These are phyloP conservation scores for Lagenidium sp. DNA, from an alignment of 352 stramenopile species.

Conservation along the genomic window DNA sequence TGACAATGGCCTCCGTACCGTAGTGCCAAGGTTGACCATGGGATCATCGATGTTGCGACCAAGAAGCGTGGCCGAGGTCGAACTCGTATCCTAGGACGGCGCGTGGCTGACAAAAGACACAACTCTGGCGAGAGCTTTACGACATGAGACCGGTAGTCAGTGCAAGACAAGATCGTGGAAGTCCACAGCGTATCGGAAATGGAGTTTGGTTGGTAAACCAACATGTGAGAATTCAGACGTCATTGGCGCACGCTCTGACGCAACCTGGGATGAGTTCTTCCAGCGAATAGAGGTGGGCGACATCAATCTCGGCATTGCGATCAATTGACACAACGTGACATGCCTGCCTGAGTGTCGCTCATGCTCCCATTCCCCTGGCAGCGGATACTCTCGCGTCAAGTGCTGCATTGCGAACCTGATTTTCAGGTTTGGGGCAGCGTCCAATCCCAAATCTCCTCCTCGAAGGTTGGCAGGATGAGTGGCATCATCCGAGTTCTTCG, in stretches of 20 bases:
- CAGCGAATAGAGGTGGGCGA: conserved; percentile 10
- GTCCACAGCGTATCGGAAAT: no score
- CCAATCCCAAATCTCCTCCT: conserved; percentile 10
- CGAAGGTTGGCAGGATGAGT: conserved; percentile 7
- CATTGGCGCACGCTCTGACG: conserved; percentile 3
- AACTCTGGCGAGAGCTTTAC: no score
- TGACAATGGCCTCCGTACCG: no score
- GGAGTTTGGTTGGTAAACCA: no score
- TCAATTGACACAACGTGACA: conserved; percentile 7
- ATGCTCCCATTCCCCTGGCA: conserved; percentile 8
- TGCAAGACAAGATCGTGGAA: no score
- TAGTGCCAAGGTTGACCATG: no score
- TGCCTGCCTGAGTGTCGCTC: conserved; percentile 9
- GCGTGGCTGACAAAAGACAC: no score
- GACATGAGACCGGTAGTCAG: no score
- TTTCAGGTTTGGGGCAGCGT: conserved; percentile 6
- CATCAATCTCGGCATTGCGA: conserved; percentile 6
- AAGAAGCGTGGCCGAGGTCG: no score
- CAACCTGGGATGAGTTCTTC: conserved; percentile 7
- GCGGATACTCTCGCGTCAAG: conserved; percentile 9
- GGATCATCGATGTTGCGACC: no score
- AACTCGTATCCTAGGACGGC: no score
- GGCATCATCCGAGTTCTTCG: conserved; percentile 8
- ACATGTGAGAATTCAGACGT: conserved; percentile 3
- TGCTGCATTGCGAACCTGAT: conserved; percentile 10